Base-by-base conservation (phyloP, 2,329 filamentous ascomycete species). In the Ceratocystis albifundus region DNA sequence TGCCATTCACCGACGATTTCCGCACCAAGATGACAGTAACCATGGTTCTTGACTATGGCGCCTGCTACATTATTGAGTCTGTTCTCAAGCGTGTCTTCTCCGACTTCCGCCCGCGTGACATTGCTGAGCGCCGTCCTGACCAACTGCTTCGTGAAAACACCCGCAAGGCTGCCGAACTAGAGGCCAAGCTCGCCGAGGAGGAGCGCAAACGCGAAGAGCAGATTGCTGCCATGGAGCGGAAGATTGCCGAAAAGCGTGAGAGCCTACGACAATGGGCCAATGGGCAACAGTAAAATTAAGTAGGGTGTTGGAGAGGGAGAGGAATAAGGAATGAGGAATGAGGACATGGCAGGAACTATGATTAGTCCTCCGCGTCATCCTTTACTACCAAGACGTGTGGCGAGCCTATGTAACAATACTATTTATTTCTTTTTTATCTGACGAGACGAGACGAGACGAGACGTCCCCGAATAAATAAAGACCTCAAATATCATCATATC, bases 81-180 rank as follows among this genome's bases (percentile, higher is more conserved):
- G 82, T 85, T 0, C 81, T 99, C 71, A 99, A 99, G 82, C 78
- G 75, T 63, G 75, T 88, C 36, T 99, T 97, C 76, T 93, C 88
- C 70, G 94, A 99, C 76, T 96, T 90, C 78, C 86, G 85, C 70
- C 90, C 94, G 1, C 93, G 96, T 74, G 94, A 97, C 74, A 97
- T 99, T 73, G 93, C 94, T 1, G 80, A 88, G 64, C 83, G 94
- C 69, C 80, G 94, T 67, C 86, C 88, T 2, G 94, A 99, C 73
- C 94, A 99, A 80, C 78, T 96, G 10, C 83, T 86, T 74, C 80
- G 86, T 55, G 80, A 80, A 61, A 84, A 84, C 71, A 79, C 79
- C 69, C 74, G 73, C 64, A 72, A 76, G 71, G 80, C 80, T 75
- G 76, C 78, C 17, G 75, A 75, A 10, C 80, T 82, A 69, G 80